Percentiles rank a stretch among this genome's conserved stretches.
Evolutionary conservation across 2,329 filamentous ascomycete genomes (phyloP).

Genomic region (Cordyceps javanica): DNA sequence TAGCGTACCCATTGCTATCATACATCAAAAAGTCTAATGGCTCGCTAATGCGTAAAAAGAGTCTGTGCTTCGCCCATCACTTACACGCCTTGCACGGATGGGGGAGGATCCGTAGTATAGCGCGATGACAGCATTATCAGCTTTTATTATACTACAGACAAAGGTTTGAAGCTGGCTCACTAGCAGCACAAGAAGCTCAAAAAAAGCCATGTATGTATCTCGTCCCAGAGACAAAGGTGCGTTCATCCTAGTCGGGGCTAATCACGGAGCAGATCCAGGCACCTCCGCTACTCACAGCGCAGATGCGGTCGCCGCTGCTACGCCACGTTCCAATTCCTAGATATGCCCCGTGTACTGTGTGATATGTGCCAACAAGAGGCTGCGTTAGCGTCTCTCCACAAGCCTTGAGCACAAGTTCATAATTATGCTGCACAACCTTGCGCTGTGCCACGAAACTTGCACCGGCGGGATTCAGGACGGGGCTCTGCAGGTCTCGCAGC

Average conservation of each 20-base stretch:
- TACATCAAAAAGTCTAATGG: not conserved
- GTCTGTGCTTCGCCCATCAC: not conserved
- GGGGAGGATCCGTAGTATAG: not conserved
- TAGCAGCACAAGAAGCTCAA: no score
- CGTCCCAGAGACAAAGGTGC: not conserved
- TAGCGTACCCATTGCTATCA: not conserved
- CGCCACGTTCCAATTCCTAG: conserved; percentile 4
- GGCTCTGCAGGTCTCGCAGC: not conserved
- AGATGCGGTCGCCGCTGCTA: not conserved
- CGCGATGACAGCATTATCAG: not conserved
- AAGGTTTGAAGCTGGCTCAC: not conserved
- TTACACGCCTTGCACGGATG: not conserved
- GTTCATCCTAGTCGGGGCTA: not conserved
- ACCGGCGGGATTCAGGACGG: not conserved
- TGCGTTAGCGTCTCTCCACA: not conserved
- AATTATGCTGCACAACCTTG: not conserved
- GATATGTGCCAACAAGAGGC: not conserved
- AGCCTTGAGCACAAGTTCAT: not conserved
- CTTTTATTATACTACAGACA: not conserved
- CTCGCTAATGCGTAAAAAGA: not conserved
- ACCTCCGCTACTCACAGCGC: not conserved
- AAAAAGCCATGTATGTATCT: no score
- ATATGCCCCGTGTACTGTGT: not conserved
- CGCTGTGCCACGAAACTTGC: not conserved
- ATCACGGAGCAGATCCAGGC: conserved; percentile 6